Percentiles rank a stretch among this genome's conserved stretches.
These are phyloP conservation scores for Lithospermum erythrorhizon DNA, from an alignment of 257 asterid genomes.

Conservation along the genomic window DNA sequence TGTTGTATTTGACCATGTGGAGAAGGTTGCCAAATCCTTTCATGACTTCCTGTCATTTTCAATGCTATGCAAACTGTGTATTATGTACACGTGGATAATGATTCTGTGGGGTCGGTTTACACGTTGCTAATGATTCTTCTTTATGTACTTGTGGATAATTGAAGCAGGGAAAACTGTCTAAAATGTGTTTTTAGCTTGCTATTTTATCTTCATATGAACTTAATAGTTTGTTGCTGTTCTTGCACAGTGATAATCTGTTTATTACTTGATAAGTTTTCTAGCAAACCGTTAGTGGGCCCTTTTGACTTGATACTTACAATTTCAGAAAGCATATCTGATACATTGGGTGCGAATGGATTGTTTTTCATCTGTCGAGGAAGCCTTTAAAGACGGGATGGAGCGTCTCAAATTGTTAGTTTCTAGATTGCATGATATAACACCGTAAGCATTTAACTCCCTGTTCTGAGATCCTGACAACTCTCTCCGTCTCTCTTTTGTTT, in stretches of 20 bases:
- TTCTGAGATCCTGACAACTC: neutral
- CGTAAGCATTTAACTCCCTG: conserved; percentile 36
- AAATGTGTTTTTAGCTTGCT: neutral
- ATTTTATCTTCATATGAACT: neutral
- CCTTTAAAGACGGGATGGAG: conserved; percentile 64
- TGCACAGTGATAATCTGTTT: neutral
- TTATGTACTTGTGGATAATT: neutral
- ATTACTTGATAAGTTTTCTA: neutral
- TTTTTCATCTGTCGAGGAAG: conserved; percentile 64
- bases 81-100: too few relatives aligned
- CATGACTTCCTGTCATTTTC: conserved; percentile 1
- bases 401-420: conserved; percentile 64
- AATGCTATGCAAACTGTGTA: neutral
- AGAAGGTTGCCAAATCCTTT: conserved; percentile 44
- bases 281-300: neutral
- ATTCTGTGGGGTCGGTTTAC: neutral
- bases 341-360: conserved; percentile 95
- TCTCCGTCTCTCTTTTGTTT: neutral
- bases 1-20: conserved; percentile 93
- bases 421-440: conserved; percentile 68
- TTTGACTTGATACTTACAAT: neutral
- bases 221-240: too few relatives aligned
- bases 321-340: conserved; percentile 79
- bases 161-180: neutral
- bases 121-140: conserved; percentile 1